These are phyloP conservation scores for Hymenoscyphus repandus DNA, from an alignment of 2,329 filamentous ascomycete genomes.

Conservation along the genomic window DNA sequence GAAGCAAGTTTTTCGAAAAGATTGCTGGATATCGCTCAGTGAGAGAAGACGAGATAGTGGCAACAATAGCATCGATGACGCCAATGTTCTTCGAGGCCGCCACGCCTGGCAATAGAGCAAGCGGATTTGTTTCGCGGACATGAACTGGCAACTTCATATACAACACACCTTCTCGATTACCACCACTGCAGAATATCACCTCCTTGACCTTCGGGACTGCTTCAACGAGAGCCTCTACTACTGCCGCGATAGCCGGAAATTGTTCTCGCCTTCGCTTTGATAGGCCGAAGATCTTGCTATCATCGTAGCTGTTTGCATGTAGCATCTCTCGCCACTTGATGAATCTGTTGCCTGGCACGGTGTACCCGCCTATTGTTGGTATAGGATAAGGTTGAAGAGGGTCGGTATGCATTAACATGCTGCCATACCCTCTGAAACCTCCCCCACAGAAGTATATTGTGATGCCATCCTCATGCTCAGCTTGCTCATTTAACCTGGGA, in stretches of 20 bases:
- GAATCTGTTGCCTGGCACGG: constrained; percentile 57
- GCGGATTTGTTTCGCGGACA: constrained; percentile 60
- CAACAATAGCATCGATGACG: constrained; percentile 32
- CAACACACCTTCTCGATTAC: constrained; percentile 78
- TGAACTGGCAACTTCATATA: constrained; percentile 61
- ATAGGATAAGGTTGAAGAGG: constrained; percentile 74
- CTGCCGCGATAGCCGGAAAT: constrained; percentile 75
- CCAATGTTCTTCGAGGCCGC: constrained; percentile 24
- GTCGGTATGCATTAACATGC: constrained; percentile 78
- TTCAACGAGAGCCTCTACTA: constrained; percentile 69
- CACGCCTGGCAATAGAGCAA: constrained; percentile 38
- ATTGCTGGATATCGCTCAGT: constrained; percentile 29
- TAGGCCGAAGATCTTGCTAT: constrained; percentile 65
- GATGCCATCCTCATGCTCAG: constrained; percentile 40
- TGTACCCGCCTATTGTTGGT: constrained; percentile 75
- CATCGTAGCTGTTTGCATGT: constrained; percentile 42
- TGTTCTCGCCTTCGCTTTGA: constrained; percentile 74
- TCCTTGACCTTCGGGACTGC: constrained; percentile 65
- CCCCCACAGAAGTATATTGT: constrained; percentile 84
- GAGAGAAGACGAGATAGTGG: constrained; percentile 13
- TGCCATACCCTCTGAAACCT: constrained; percentile 86
- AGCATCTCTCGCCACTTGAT: constrained; percentile 47
- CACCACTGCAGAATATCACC: constrained; percentile 81
- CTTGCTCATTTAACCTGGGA: constrained; percentile 45
- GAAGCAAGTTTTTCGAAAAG: constrained; percentile 39